Evolutionary conservation across 257 asterid species (phyloP), one percentile per base, ranked within the genome.

Genomic region (Perilla frutescens): DNA sequence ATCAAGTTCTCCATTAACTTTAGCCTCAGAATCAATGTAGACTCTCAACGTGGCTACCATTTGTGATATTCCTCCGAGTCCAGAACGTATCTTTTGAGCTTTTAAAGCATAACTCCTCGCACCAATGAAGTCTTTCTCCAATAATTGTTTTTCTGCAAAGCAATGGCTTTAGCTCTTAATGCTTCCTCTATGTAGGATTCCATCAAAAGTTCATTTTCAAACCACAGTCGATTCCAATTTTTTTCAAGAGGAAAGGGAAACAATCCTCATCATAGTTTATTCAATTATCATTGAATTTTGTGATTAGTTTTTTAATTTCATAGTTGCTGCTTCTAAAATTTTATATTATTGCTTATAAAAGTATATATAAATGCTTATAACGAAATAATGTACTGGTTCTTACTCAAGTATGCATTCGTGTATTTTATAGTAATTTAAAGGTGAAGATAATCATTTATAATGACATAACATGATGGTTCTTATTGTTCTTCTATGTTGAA

Each of bases 31-130:
- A 66, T 97, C 97, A 77, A 76, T 48, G 71, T 88, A 84, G 32
- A 94, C 95, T 67, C 90, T 93, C 63, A 87, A 94, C 0, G 98
- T 88, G 45, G 95, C 88, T 80, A 94, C 96, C 96, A 90, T 89
- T 66, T 94, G 97, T 36, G 93, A 70, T 72, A 91, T 77, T 12
- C 97, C 98, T 78, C 91, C 97, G 77, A 94, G 67, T 68, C 84
- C 87, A 63, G 98, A 97, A 76, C 89, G 90, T 79, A 93, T 72
- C 86, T 47, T 80, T 79, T 94, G 96, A 68, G 98, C 97, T 78
- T 86, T 91, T 49, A 86, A n/a, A 62, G 97, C 97, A 83, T 76
- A 87, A 79, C 68, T 85, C 61, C 83, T 86, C 1, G 98, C 97
- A 49, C 87, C 95, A 53, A 73, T 60, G 26, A 82, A 83, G 71